Evolutionary conservation across 2,329 filamentous ascomycete species (phyloP), one percentile per base, ranked within the genome.

Genomic region (Pestalotiopsis sp.): DNA sequence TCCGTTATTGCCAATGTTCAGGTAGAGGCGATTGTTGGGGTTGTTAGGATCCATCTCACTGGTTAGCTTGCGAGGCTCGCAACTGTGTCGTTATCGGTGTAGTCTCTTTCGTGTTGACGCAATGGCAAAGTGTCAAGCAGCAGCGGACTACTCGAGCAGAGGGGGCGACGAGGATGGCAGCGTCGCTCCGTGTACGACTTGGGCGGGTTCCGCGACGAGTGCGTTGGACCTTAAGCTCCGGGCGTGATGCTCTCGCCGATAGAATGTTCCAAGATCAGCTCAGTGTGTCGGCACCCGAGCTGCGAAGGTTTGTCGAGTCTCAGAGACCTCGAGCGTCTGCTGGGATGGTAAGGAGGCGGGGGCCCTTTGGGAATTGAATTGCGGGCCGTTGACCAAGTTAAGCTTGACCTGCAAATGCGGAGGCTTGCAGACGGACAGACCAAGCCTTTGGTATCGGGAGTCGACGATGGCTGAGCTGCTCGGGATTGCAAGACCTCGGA

Each of bases 1-100:
- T 80, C 89, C 90, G 78, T 87, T 87, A 80, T 87, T 91, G 77
- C 85, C 86, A 74, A 91, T 88, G 81, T 92, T 92, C 77, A 93
- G 86, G 77, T 88, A 86, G 67, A 92, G 85, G 69, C 88, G 87
- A 72, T 88, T 88, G 76, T 90, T 90, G 81, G 76, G 75, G 72
- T 79, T 76, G 85, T 89, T 88, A 69, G 77, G 83, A 77, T 67
- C 65, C 65, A 66, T 66, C 13, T 64, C 38, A 39, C 17, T 36
- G 27, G 57, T 14, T 59, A 17, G 27, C 23, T 59, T 27, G 23
- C 45, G 45, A 36, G 7, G 7, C 20, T 52, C 45, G 20, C 45
- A 36, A 36, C 2, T 9, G 31, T 36, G 45, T 52, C 45, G 45
- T 52, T 52, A 52, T 52, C 45, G 45, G 17, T 9, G 45, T n/a